A percentile compares a stretch with the other conserved stretches of the same genome.
These are phyloP conservation scores for Phialophora verrucosa DNA, from an alignment of 2,329 filamentous ascomycete genomes.

Conservation along the genomic window DNA sequence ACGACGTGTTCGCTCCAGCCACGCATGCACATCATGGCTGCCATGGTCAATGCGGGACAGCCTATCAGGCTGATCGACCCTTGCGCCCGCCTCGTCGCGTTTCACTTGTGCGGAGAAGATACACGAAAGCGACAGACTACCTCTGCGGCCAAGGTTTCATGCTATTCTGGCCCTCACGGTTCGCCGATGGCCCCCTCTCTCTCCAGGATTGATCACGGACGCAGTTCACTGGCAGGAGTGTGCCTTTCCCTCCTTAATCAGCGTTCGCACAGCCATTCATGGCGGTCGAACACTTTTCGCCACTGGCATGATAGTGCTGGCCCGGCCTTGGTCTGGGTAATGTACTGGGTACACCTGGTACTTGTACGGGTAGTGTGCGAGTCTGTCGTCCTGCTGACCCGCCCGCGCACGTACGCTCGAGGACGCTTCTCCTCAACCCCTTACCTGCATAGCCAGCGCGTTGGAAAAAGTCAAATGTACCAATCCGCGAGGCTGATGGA, in stretches of 20 bases:
- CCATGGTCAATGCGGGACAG: slow-evolving; percentile 2
- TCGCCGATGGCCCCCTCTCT: background rate
- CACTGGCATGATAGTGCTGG: background rate
- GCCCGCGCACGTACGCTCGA: background rate
- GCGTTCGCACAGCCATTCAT: slow-evolving; percentile 13
- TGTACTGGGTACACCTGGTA: background rate
- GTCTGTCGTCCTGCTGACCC: background rate
- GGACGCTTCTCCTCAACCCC: background rate
- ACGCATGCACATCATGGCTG: slow-evolving; percentile 1
- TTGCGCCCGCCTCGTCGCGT: slow-evolving; percentile 12
- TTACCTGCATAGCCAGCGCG: slow-evolving; percentile 12
- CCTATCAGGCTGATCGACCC: slow-evolving; percentile 9
- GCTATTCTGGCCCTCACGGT: slow-evolving; percentile 18
- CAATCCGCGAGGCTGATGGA: slow-evolving; percentile 7
- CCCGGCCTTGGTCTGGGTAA: background rate
- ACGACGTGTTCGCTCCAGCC: background rate
- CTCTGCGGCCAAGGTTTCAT: slow-evolving; percentile 26
- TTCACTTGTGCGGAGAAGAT: slow-evolving; percentile 22
- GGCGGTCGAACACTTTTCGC: background rate
- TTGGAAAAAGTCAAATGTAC: slow-evolving; percentile 9
- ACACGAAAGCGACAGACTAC: background rate
- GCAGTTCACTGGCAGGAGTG: background rate
- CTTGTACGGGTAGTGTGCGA: background rate
- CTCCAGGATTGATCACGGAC: slow-evolving; percentile 2
- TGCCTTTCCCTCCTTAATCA: slow-evolving; percentile 24